phyloP scores from a whole-genome alignment of 768 basidiomycete genomes.

The Aureoboletus auriporus region DNA sequence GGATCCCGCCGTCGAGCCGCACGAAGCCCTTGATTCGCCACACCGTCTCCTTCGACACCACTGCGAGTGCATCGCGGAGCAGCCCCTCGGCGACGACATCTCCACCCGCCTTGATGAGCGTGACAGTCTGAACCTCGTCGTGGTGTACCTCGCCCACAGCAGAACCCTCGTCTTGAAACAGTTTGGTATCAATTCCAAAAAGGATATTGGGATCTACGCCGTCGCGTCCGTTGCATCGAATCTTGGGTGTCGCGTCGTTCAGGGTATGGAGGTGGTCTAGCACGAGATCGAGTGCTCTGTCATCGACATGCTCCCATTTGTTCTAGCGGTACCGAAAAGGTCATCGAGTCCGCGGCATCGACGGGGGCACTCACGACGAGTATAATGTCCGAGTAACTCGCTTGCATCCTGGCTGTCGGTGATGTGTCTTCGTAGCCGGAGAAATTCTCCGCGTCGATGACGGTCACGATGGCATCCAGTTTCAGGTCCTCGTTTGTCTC shows the following conservation, averaged over 20 bases:
- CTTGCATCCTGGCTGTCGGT: conserved; percentile 89
- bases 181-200: conserved; percentile 86
- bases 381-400: conserved; percentile 92
- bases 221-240: conserved; percentile 57
- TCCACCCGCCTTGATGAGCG: conserved; percentile 47
- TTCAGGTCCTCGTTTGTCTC: conserved; percentile 72
- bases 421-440: conserved; percentile 89
- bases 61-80: conserved; percentile 45
- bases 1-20: conserved; percentile 38
- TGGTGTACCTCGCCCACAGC: conserved; percentile 43
- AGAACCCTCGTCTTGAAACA: conserved; percentile 40
- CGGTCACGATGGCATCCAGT: conserved; percentile 88
- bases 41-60: conserved; percentile 61
- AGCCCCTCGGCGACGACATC: conserved; percentile 32
- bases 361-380: conserved; percentile 56
- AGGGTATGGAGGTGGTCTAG: conserved; percentile 85
- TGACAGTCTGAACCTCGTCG: conserved; percentile 83
- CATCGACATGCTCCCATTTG: conserved; percentile 86
- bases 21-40: conserved; percentile 91
- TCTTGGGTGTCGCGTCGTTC: conserved; percentile 87
- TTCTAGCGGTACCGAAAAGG: conserved; percentile 44
- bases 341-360: conserved; percentile 3
- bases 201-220: conserved; percentile 76
- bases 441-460: conserved; percentile 90
- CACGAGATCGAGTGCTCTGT: conserved; percentile 74